A percentile compares a stretch with the other conserved stretches of the same genome.
Conservation (phyloP, 1,284 basidiomycete species). For the Chalciporus piperatoides region DNA sequence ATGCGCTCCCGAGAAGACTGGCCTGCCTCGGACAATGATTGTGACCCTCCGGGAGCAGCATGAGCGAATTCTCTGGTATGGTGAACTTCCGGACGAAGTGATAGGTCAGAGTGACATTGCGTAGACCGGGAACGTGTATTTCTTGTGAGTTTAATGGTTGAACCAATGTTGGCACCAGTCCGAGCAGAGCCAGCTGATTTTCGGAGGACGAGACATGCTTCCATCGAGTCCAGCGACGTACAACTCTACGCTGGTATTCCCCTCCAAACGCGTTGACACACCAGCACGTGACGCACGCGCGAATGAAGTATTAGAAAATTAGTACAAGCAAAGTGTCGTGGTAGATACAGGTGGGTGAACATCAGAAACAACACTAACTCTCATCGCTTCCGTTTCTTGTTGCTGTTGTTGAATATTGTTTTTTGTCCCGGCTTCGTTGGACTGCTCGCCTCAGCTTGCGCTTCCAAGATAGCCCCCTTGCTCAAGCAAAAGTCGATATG, state of each 20-base stretch:
- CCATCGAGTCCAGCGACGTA: slow-evolving; percentile 17
- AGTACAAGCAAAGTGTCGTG: no score
- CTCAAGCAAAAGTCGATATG: slow-evolving; percentile 79
- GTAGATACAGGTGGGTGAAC: no score
- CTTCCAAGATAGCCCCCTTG: slow-evolving; percentile 62
- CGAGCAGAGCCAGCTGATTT: slow-evolving; percentile 7
- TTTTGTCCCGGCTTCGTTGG: slow-evolving; percentile 21
- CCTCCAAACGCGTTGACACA: no score
- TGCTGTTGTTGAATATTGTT: background rate
- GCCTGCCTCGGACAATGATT: background rate
- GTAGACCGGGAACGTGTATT: background rate
- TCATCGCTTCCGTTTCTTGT: slow-evolving; percentile 21
- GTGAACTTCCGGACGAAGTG: background rate
- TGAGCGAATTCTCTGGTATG: slow-evolving; percentile 3
- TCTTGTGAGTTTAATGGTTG: background rate
- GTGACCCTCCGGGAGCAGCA: background rate
- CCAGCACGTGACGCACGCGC: slow-evolving; percentile 22
- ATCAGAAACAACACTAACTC: no score
- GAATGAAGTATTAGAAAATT: no score
- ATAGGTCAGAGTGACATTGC: background rate
- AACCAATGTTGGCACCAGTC: background rate
- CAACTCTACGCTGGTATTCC: no score
- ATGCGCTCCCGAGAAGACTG: slow-evolving; percentile 4
- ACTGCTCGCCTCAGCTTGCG: slow-evolving; percentile 44
- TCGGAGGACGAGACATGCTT: slow-evolving; percentile 28